Evolutionary conservation across 169 alveolate genomes (phyloP), one percentile per base, ranked within the genome.

Genomic region (Theileria sp.): DNA sequence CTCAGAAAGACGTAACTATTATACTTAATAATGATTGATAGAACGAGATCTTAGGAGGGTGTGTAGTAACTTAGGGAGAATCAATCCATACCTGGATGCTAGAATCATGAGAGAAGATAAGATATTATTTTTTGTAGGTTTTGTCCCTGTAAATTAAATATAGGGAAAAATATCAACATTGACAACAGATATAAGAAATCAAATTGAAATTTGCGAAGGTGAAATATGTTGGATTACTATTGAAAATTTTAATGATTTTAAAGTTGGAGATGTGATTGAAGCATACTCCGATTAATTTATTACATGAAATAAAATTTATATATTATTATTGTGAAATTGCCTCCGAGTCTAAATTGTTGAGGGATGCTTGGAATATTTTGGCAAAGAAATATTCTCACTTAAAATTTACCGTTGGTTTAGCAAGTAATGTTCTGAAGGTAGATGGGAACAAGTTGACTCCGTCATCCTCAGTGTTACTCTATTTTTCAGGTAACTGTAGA

Each of bases 201-300:
- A 61, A 44, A 32, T 32, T 10, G 80, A 77, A 71, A 86, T 79
- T 9, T 51, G 68, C 9, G 86, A 83, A 54, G 26, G 87, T 3
- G 85, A 85, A 54, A 70, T 87, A 12, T 77, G 91, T 26, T 87
- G 91, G 50, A 77, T 85, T 73, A 79, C 77, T 0, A 54, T 85
- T 60, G 77, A 72, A 19, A 85, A 81, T 7, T 85, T 77, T 71
- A 73, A 85, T 69, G 91, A 78, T 36, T 71, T 85, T 61, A 36
- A 71, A 78, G 88, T 75, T 34, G 80, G 77, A 36, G 91, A 85
- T 64, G 54, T 75, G 49, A 58, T 85, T 12, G 91, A 85, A 67
- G 75, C 86, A 1, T 85, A 85, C 34, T 15, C 34, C 6, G 68
- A 58, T 10, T 62, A 71, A 67, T 61, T 44, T 12, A n/a, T 32